Evolutionary conservation across 345 rosid genomes (phyloP).

Genomic region (Citrus australasica): DNA sequence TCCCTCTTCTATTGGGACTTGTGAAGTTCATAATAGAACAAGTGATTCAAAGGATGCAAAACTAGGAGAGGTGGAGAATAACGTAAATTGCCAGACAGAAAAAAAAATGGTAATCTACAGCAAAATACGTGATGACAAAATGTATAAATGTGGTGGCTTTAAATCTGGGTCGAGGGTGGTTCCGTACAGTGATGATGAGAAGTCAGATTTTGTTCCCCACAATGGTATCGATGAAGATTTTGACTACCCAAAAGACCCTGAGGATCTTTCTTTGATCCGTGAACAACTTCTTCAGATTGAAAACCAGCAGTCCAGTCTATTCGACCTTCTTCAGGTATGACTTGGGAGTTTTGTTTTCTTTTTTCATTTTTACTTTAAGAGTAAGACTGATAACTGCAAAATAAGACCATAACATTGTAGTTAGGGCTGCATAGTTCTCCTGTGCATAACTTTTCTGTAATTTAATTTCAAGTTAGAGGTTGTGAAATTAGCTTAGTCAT

Average conservation of each 20-base stretch:
- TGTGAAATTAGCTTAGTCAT: neutral
- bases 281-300: slow-evolving; percentile 84
- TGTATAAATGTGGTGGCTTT: slow-evolving; percentile 36
- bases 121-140: slow-evolving; percentile 29
- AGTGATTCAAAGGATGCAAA: slow-evolving; percentile 20
- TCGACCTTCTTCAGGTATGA: slow-evolving; percentile 79
- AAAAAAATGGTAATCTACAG: slow-evolving; percentile 43
- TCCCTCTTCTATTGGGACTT: slow-evolving; percentile 15
- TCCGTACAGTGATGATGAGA: slow-evolving; percentile 52
- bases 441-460: neutral
- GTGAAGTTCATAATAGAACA: slow-evolving; percentile 22
- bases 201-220: slow-evolving; percentile 23
- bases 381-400: neutral
- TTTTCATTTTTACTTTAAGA: neutral
- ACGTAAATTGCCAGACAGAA: slow-evolving; percentile 32
- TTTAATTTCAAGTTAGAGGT: neutral
- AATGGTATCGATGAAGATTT: slow-evolving; percentile 28
- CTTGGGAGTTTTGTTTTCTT: slow-evolving; percentile 4
- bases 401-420: neutral
- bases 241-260: slow-evolving; percentile 52
- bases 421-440: neutral
- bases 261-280: slow-evolving; percentile 59
- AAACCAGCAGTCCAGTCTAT: slow-evolving; percentile 74
- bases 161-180: slow-evolving; percentile 57
- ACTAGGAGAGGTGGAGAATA: slow-evolving; percentile 24